These are phyloP conservation scores for Baorangia bicolor DNA, from an alignment of 768 basidiomycete genomes.

Conservation along the genomic window DNA sequence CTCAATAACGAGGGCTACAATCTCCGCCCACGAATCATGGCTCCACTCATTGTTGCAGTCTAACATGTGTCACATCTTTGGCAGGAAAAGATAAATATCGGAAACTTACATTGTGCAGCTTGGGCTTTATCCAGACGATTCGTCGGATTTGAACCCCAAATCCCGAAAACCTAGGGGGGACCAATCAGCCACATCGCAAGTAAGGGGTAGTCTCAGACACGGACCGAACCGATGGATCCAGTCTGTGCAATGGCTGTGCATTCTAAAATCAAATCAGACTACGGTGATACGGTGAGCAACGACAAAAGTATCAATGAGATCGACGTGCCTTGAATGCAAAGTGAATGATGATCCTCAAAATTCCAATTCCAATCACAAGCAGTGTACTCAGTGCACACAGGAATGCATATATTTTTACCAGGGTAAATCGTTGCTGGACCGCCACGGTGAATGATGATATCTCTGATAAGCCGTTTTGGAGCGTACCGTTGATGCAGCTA, in stretches of 20 bases:
- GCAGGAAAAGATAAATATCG: background rate
- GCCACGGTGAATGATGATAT: background rate
- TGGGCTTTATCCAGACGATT: constrained; percentile 34
- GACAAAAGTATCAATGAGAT: background rate
- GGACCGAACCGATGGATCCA: constrained; percentile 32
- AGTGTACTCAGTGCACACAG: constrained; percentile 47
- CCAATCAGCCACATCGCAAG: constrained; percentile 14
- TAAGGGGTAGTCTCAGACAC: constrained; percentile 8
- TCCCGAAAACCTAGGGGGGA: constrained; percentile 43
- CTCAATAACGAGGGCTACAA: constrained; percentile 60
- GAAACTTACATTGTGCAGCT: constrained; percentile 46
- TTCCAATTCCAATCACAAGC: constrained; percentile 48
- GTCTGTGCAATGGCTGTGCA: constrained; percentile 46
- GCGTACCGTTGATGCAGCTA: constrained; percentile 52
- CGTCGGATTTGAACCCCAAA: constrained; percentile 49
- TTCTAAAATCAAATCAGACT: constrained; percentile 59
- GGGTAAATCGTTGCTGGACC: constrained; percentile 49
- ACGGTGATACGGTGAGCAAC: background rate
- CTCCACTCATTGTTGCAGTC: constrained; percentile 64
- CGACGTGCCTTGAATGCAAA: constrained; percentile 61
- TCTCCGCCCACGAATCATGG: constrained; percentile 65
- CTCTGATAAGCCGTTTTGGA: background rate
- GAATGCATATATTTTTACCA: constrained; percentile 58
- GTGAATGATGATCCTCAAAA: constrained; percentile 61
- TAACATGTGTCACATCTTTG: constrained; percentile 30